Base-by-base conservation (phyloP, 208 protist genomes). In the Lotmaria passim region DNA sequence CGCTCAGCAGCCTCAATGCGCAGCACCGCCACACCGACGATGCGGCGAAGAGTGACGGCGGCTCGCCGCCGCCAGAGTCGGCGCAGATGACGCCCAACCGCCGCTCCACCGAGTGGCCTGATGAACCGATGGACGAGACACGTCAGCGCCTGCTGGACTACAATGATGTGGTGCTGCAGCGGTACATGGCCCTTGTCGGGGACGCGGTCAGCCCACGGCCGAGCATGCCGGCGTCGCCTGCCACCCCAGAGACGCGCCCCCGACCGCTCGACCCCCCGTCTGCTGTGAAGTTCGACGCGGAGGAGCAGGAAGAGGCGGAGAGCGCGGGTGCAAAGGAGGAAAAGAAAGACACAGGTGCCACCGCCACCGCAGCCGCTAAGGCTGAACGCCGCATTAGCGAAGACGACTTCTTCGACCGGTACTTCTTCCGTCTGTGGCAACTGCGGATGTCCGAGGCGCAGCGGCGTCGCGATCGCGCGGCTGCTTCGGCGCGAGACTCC, bases 391-490 rank as follows among this genome's bases (percentile, higher is more conserved):
- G 30, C 33, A 57, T 94, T 1, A 80, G 50, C 7, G 83, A 89
- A 56, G 83, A 93, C 65, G 78, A 71, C n/a, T 94, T 94, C 52
- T 92, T 94, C 69, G 84, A 92, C 39, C 89, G 86, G 23, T 94
- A 94, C 75, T 93, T 93, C 66, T 93, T 94, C 63, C 86, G 86
- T 26, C 85, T 94, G n/a, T 69, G 78, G 23, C 84, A 93, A 81
- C 75, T 92, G 57, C 89, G 89, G 26, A 47, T 71, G 23, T 75
- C 69, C 36, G 69, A 79, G 41, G 60, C 80, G 21, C 71, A 69
- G 44, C 74, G 72, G 34, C 68, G 76, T 23, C 66, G 64, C 15
- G 55, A 39, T 41, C 21, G n/a, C 44, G 65, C 57, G 7, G 56
- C 41, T 21, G 43, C n/a, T 26, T 43, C 31, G n/a, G 30, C 24